Conservation (phyloP, 139 green algal genomes). For the Dunaliella primolecta region DNA sequence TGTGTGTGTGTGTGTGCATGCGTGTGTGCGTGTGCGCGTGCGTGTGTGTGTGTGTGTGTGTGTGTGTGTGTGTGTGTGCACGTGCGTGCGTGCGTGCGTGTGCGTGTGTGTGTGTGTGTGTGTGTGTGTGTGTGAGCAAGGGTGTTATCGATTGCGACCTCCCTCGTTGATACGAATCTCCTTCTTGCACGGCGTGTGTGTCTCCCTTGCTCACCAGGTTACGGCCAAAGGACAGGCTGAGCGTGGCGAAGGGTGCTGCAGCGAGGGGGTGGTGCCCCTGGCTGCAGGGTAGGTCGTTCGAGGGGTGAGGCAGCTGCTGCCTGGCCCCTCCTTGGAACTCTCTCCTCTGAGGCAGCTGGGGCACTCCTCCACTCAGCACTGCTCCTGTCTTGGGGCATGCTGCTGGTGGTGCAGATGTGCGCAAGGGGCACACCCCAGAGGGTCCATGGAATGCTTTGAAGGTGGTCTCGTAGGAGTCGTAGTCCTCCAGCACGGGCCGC, state of each 20-base stretch:
- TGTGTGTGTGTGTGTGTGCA: too few relatives aligned
- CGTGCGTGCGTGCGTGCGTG: too few relatives aligned
- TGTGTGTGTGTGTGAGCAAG: too few relatives aligned
- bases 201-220: not conserved
- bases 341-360: not conserved
- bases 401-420: not conserved
- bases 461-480: conserved; percentile 20
- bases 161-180: too few relatives aligned
- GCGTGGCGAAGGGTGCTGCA: not conserved
- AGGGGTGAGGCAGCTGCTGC: too few relatives aligned
- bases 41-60: too few relatives aligned
- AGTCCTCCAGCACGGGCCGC: conserved; percentile 19
- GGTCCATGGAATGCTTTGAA: conserved; percentile 64
- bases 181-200: not conserved
- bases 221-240: conserved; percentile 2
- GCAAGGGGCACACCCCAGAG: not conserved
- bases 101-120: too few relatives aligned
- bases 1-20: too few relatives aligned
- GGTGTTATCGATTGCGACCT: too few relatives aligned
- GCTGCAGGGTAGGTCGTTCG: too few relatives aligned
- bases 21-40: too few relatives aligned
- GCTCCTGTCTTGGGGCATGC: not conserved
- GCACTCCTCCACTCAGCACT: not conserved
- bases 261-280: not conserved
- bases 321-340: too few relatives aligned